Conservation (phyloP, 768 basidiomycete genomes). For the Mycena rebaudengoi region DNA sequence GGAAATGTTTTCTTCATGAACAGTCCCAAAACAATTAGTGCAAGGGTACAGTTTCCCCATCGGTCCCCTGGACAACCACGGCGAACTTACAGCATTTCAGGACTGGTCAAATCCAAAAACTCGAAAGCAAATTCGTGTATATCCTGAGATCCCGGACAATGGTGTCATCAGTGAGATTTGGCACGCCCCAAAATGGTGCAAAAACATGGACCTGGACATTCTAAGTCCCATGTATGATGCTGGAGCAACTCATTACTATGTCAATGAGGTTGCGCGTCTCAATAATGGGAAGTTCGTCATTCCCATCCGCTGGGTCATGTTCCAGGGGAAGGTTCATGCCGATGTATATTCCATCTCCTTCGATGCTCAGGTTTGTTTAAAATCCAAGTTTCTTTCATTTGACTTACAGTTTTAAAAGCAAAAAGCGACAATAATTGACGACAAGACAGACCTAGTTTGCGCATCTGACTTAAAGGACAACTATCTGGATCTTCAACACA, state of each 20-base stretch:
- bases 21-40: background rate
- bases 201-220: background rate
- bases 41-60: background rate
- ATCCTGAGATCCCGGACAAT: constrained; percentile 7
- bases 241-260: background rate
- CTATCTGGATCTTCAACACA: background rate
- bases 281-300: background rate
- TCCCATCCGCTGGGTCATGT: constrained; percentile 1
- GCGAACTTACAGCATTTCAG: background rate
- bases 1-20: constrained; percentile 1
- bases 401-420: too few relatives aligned
- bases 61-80: too few relatives aligned
- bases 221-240: constrained; percentile 4
- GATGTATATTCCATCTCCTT: background rate
- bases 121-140: background rate
- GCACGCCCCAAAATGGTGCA: background rate
- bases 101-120: background rate
- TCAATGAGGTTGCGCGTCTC: background rate
- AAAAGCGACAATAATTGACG: background rate
- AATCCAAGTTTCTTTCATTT: background rate
- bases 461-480: background rate
- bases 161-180: constrained; percentile 5
- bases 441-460: background rate
- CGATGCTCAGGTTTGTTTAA: background rate
- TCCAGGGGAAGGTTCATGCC: background rate